These are phyloP conservation scores for Auxenochlorella pyrenoidosa DNA, from an alignment of 139 green algal species.

Conservation along the genomic window DNA sequence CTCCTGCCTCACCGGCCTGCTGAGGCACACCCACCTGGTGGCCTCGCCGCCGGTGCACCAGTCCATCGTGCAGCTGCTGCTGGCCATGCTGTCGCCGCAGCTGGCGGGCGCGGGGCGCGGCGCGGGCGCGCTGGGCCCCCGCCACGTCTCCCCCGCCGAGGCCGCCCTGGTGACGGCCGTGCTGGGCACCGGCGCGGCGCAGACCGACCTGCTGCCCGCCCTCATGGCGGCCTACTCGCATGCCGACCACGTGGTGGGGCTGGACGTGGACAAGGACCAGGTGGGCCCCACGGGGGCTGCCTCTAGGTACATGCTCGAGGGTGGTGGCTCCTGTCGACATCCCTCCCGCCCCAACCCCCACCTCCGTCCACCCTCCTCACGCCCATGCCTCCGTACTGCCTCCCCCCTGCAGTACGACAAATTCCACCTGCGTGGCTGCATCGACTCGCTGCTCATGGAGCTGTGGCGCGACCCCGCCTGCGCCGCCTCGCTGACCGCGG, in stretches of 20 bases:
- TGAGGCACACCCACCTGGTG: constrained; percentile 59
- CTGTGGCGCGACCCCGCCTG: constrained; percentile 77
- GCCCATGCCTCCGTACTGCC: neutral
- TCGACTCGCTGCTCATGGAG: constrained; percentile 78
- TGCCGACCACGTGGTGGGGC: constrained; percentile 82
- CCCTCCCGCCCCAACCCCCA: too few relatives aligned
- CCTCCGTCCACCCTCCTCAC: neutral
- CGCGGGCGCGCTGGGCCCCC: constrained; percentile 23
- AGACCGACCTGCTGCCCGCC: constrained; percentile 68
- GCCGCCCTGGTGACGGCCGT: constrained; percentile 74
- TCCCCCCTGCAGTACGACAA: constrained; percentile 66
- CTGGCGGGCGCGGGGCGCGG: neutral
- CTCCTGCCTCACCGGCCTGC: constrained; percentile 56
- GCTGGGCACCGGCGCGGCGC: constrained; percentile 60
- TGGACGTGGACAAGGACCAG: constrained; percentile 82
- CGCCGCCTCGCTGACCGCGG: constrained; percentile 49
- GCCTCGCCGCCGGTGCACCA: constrained; percentile 58
- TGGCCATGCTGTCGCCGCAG: constrained; percentile 72
- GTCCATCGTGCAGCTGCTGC: constrained; percentile 75
- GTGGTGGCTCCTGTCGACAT: too few relatives aligned
- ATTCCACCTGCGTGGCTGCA: constrained; percentile 58
- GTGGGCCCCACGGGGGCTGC: constrained; percentile 17
- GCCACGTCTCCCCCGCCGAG: constrained; percentile 59
- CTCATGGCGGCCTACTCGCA: constrained; percentile 78
- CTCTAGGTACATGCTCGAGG: too few relatives aligned